Evolutionary conservation across 2,329 filamentous ascomycete genomes (phyloP).

Genomic region (Aspergillus flavus): DNA sequence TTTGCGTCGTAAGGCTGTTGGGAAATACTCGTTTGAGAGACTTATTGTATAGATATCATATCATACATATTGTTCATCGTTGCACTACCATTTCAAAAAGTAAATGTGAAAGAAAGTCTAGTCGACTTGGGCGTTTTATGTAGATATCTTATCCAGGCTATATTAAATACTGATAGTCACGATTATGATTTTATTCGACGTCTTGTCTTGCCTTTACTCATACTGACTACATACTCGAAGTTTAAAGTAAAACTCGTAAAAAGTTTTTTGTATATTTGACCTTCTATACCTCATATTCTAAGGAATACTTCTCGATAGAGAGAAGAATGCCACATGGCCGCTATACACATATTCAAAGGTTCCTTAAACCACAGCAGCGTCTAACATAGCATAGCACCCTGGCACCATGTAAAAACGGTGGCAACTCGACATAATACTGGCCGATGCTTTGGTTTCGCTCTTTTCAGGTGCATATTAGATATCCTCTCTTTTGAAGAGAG

Average conservation of each 20-base stretch:
- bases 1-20: constrained; percentile 76
- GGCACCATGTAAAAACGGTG: no score
- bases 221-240: no score
- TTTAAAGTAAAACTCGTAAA: not conserved
- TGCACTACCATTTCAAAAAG: not conserved
- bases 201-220: not conserved
- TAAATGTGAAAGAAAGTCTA: not conserved
- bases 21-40: constrained; percentile 80
- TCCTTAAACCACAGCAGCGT: no score
- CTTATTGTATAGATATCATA: constrained; percentile 60
- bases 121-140: not conserved
- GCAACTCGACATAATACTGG: no score
- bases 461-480: no score
- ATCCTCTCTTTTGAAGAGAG: no score
- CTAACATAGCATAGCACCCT: no score
- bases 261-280: not conserved
- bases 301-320: no score
- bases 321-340: no score
- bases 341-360: no score
- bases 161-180: not conserved
- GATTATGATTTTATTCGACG: not conserved
- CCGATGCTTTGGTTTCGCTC: no score
- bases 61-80: not conserved
- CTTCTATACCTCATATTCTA: no score
- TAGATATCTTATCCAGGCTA: not conserved